A percentile compares a stretch with the other conserved stretches of the same genome.
These are phyloP conservation scores for Gossypium rotundifolium DNA, from an alignment of 345 rosid species.

Conservation along the genomic window DNA sequence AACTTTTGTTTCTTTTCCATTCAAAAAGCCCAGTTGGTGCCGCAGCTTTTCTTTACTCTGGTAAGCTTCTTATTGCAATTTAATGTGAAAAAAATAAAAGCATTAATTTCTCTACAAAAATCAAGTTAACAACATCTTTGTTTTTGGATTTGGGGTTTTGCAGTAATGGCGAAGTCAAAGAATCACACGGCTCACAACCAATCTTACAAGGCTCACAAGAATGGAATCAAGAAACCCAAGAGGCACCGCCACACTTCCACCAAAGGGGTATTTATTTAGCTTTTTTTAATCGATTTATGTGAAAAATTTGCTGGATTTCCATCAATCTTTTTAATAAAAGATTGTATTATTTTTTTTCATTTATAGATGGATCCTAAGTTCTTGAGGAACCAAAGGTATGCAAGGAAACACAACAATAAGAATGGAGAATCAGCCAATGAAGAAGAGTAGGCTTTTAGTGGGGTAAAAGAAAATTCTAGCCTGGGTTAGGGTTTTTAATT, in stretches of 20 bases:
- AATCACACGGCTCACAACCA: slow-evolving; percentile 99
- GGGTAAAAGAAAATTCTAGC: not conserved
- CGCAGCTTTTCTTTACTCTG: not conserved
- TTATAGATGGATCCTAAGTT: slow-evolving; percentile 94
- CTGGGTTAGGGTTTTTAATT: slow-evolving; percentile 2
- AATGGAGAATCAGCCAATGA: slow-evolving; percentile 32
- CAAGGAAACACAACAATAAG: slow-evolving; percentile 83
- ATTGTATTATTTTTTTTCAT: not conserved
- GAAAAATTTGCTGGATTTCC: not conserved
- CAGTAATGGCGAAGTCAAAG: slow-evolving; percentile 99
- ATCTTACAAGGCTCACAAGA: slow-evolving; percentile 92
- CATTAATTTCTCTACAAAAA: not conserved
- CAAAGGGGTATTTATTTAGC: slow-evolving; percentile 55
- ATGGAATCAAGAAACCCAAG: slow-evolving; percentile 96
- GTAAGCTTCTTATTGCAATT: not conserved
- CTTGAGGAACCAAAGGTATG: slow-evolving; percentile 97
- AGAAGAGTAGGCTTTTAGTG: slow-evolving; percentile 20
- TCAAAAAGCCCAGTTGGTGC: not conserved
- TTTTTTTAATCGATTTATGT: not conserved
- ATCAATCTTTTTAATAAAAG: too few relatives aligned
- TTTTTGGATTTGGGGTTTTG: not conserved
- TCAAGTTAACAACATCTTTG: not conserved
- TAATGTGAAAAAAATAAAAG: too few relatives aligned
- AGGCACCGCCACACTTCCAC: slow-evolving; percentile 89
- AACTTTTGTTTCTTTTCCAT: not conserved